A percentile compares a stretch with the other conserved stretches of the same genome.
Evolutionary conservation across 768 basidiomycete species (phyloP).

Genomic region (Calocera cornea): DNA sequence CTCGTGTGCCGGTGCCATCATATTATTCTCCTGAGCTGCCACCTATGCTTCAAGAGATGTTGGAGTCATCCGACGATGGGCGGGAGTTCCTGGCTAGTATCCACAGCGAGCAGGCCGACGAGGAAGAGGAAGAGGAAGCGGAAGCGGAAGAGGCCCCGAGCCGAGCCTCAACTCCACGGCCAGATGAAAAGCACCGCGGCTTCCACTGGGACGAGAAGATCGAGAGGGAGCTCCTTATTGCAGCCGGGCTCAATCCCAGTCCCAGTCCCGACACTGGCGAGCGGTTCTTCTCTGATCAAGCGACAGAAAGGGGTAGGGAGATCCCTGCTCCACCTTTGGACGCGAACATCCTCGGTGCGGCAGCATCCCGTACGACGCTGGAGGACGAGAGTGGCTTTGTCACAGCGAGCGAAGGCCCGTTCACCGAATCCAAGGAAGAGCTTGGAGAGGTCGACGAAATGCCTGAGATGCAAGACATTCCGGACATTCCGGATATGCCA

Average conservation of each 20-base stretch:
- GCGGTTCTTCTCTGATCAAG: neutral
- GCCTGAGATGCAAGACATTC: neutral
- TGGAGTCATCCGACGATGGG: neutral
- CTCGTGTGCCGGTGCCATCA: neutral
- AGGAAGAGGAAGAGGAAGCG: neutral
- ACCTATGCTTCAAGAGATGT: neutral
- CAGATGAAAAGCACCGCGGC: neutral
- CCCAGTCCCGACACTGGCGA: neutral
- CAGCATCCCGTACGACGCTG: neutral
- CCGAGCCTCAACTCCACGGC: neutral
- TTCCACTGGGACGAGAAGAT: neutral
- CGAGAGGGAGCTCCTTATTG: neutral
- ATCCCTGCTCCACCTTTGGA: neutral
- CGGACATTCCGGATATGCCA: neutral
- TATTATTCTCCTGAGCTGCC: neutral
- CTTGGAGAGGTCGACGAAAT: neutral
- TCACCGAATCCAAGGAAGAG: neutral
- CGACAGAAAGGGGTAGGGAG: neutral
- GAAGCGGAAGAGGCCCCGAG: neutral
- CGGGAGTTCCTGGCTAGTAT: neutral
- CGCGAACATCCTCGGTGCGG: neutral
- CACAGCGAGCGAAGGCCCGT: neutral
- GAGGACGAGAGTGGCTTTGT: neutral
- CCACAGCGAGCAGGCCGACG: neutral
- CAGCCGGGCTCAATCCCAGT: neutral